These are phyloP conservation scores for Aquilaria malaccensis DNA, from an alignment of 345 rosid genomes.

Conservation along the genomic window DNA sequence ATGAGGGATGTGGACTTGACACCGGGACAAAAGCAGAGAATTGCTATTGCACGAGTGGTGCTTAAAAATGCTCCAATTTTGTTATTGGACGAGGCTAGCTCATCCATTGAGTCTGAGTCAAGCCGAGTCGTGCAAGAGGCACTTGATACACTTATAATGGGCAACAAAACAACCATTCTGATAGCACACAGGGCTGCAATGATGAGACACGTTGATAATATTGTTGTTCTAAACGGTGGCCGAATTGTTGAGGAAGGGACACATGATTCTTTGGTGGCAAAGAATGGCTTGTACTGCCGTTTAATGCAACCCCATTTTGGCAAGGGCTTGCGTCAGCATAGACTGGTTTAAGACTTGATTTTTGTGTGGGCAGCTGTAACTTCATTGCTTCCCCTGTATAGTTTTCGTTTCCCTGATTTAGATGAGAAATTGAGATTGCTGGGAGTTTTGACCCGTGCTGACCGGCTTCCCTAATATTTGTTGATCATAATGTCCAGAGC, in stretches of 20 bases:
- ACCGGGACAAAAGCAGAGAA: constrained; percentile 98
- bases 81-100: constrained; percentile 92
- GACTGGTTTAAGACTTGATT: constrained; percentile 44
- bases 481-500: constrained; percentile 10
- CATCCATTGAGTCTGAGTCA: constrained; percentile 93
- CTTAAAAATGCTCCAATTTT: constrained; percentile 95
- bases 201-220: constrained; percentile 97
- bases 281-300: constrained; percentile 88
- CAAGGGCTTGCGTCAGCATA: constrained; percentile 90
- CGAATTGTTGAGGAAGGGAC: constrained; percentile 93
- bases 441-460: constrained; percentile 10
- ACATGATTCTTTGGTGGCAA: constrained; percentile 74
- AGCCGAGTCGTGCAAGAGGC: constrained; percentile 98
- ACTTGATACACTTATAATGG: constrained; percentile 90
- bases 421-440: neutral
- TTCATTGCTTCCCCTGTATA: constrained; percentile 19
- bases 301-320: constrained; percentile 98
- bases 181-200: constrained; percentile 94
- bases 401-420: constrained; percentile 16
- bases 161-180: constrained; percentile 91
- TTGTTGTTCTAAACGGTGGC: constrained; percentile 97
- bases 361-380: constrained; percentile 9
- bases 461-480: neutral
- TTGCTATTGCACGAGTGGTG: constrained; percentile 89
- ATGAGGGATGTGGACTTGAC: constrained; percentile 99